Evolutionary conservation across 345 rosid species (phyloP).

Genomic region (Iberis pinnata): DNA sequence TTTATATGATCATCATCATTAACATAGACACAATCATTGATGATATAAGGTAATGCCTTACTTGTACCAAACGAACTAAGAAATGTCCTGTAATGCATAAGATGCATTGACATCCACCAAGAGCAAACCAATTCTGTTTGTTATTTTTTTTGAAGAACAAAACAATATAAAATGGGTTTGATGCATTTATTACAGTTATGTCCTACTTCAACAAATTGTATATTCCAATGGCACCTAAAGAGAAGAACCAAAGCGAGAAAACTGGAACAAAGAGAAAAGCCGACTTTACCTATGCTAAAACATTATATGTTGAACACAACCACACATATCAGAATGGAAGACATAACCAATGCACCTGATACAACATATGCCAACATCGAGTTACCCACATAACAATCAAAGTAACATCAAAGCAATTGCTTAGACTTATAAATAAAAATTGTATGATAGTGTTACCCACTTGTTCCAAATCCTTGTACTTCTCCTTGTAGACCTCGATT

Average conservation of each 20-base stretch:
- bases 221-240: conserved; percentile 73
- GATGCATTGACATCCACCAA: conserved; percentile 94
- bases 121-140: conserved; percentile 76
- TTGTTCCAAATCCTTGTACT: conserved; percentile 63
- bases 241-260: conserved; percentile 85
- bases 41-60: conserved; percentile 17
- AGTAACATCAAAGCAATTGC: background rate
- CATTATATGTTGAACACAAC: conserved; percentile 80
- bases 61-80: conserved; percentile 80
- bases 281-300: conserved; percentile 90
- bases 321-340: conserved; percentile 58
- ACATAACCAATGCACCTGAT: conserved; percentile 67
- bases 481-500: conserved; percentile 83
- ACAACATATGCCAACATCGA: conserved; percentile 11
- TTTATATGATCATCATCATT: background rate
- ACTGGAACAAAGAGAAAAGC: conserved; percentile 82
- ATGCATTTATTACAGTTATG: conserved; percentile 60
- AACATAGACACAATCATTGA: background rate
- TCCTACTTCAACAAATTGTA: conserved; percentile 64
- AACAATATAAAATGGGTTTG: conserved; percentile 75
- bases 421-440: background rate
- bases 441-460: conserved; percentile 39
- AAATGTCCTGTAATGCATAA: conserved; percentile 97
- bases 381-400: background rate
- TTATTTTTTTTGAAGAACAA: conserved; percentile 79